Base-by-base conservation (phyloP, 768 basidiomycete species). In the Suillus clintonianus region DNA sequence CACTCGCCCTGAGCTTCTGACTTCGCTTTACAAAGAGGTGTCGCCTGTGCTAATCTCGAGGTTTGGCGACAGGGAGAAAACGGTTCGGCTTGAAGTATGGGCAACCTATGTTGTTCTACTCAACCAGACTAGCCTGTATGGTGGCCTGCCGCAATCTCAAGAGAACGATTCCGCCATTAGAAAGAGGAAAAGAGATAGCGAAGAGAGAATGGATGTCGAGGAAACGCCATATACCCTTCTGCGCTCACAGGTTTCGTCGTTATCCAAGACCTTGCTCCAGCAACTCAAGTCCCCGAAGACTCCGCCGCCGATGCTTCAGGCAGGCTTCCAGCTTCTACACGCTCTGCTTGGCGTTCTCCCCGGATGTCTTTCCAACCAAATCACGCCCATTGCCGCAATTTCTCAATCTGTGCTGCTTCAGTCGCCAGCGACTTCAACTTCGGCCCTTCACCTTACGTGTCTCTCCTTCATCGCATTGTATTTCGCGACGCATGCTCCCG, bases 11-110 rank as follows among this genome's bases (percentile, higher is more conserved):
- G 97, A 98, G 71, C 83, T 95, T 2, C 83, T 98, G 24, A 77
- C 82, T 15, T 79, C 88, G 2, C 83, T 97, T 58, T 97, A 94
- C 81, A 90, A 87, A 70, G 85, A 87, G 9, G 89, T 97, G 13
- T 92, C 95, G 3, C 95, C 95, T 0, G 85, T 93, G 10, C 82
- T 99, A 58, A 95, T 97, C 62, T 89, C 94, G 3, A 86, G 97
- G 37, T 96, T 99, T 67, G 89, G 88, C 45, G 97, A 99, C 74
- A 89, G 97, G 50, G 97, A 99, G 77, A 91, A 95, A 71, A 97
- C 92, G 5, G 97, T 99, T 36, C 86, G 92, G 37, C 79, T 97
- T 34, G 97, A 99, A 74, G 83, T 99, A 17, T 96, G 97, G 90
- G 82, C 89, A 0, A 90, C 97, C 1, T 96, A 96, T 72, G 86